Base-by-base conservation (phyloP, 352 stramenopile genomes). In the Pythium vanterpoolii region DNA sequence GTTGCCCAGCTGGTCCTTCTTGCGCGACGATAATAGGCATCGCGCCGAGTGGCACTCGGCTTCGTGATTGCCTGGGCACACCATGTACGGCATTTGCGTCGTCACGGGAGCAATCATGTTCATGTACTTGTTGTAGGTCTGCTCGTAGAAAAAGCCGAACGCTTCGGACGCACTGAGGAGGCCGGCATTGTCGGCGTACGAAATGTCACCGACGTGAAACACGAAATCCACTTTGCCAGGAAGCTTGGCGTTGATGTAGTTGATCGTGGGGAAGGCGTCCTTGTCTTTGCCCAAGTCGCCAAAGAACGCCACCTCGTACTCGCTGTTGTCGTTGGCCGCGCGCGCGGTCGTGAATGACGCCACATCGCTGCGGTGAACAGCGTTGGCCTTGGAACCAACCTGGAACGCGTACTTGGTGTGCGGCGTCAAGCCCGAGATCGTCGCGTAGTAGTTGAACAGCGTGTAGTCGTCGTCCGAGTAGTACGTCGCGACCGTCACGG, bases 121-220 rank as follows among this genome's bases (percentile, higher is more conserved):
- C 79, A 96, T 91, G 72, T 74, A 96, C 55, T 79, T 72, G 69
- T 97, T 93, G 71, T 86, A 96, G 5, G 80, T 77, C 43, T 94
- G 73, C 44, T 96, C 87, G 69, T 93, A 96, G 55, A 89, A 89
- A 72, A 96, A 96, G 0, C 77, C 72, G 0, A 74, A 46, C 9
- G 38, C 43, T 47, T 85, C 61, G 5, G 51, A 45, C 10, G 34
- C 19, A 14, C 40, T 66, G 28, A 66, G 39, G 5, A 68, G 7
- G n/a, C 68, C 58, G 60, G 34, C 34, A 21, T 74, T 66, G 46
- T 74, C 63, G n/a, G 65, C 71, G 55, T 80, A 90, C 62, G 69
- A 78, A 26, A 92, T 82, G 53, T 93, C 83, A 13, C 83, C 85
- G 19, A 90, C 47, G 56, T 95, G 83, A 66, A 81, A 87, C 14